A percentile compares a stretch with the other conserved stretches of the same genome.
Evolutionary conservation across 2,329 filamentous ascomycete genomes (phyloP).

Genomic region (Trichoderma breve): DNA sequence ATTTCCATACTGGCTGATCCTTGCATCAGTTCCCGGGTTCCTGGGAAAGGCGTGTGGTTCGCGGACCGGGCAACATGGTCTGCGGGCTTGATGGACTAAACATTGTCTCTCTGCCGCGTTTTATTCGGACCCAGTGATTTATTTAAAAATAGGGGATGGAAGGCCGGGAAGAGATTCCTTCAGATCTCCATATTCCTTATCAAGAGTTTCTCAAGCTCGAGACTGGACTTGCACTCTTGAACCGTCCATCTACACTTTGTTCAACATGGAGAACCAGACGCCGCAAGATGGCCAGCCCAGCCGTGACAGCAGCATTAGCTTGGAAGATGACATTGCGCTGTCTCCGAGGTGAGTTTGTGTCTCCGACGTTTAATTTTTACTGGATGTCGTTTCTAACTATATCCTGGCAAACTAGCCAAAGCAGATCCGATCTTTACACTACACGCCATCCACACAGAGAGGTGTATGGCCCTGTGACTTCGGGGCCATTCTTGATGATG

Average conservation of each 20-base stretch:
- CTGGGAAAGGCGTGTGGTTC: slow-evolving; percentile 1
- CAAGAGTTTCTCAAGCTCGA: background rate
- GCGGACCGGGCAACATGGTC: background rate
- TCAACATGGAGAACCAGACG: background rate
- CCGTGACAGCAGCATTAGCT: slow-evolving; percentile 6
- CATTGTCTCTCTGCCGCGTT: background rate
- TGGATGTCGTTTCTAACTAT: background rate
- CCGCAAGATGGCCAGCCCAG: background rate
- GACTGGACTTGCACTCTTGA: background rate
- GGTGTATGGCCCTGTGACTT: background rate
- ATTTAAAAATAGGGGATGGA: background rate
- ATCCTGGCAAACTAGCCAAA: background rate
- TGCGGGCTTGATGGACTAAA: background rate
- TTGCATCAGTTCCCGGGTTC: slow-evolving; percentile 1
- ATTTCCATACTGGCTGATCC: background rate
- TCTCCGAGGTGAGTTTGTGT: background rate
- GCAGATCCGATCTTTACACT: background rate
- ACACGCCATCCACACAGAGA: background rate
- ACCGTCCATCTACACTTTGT: background rate
- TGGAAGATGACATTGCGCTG: background rate
- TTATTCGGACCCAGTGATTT: background rate
- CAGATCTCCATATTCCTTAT: background rate
- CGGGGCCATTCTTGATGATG: background rate
- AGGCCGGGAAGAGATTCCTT: background rate
- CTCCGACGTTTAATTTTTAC: no score